Percentiles rank a stretch among this genome's conserved stretches.
These are phyloP conservation scores for Mortierella sp. DNA, from an alignment of 371 early-diverging fungal species.

Conservation along the genomic window DNA sequence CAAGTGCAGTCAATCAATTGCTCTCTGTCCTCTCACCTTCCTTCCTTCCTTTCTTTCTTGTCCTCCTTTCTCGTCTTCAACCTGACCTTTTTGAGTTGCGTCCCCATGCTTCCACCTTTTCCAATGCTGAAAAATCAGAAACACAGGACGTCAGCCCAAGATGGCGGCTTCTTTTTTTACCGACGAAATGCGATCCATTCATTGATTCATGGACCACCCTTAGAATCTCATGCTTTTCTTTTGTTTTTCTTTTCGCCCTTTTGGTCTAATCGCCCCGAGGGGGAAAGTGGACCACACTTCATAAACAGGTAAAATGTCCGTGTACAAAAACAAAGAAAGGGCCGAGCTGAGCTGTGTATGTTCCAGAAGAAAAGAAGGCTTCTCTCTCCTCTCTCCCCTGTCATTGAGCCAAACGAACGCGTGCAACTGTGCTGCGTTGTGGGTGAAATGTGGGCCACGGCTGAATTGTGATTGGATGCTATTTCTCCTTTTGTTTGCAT, in stretches of 20 bases:
- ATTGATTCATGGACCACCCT: not conserved
- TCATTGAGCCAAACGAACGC: not conserved
- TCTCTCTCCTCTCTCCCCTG: not conserved
- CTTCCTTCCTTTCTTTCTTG: not conserved
- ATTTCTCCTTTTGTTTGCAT: not conserved
- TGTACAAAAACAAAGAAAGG: not conserved
- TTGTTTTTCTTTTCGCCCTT: not conserved
- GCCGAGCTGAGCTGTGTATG: not conserved
- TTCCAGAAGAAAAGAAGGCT: not conserved
- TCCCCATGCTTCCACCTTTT: not conserved
- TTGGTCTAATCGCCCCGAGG: not conserved
- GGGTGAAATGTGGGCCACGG: constrained; percentile 12
- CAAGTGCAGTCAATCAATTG: not conserved
- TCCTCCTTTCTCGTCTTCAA: not conserved
- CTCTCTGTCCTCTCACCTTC: not conserved
- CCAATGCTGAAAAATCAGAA: not conserved
- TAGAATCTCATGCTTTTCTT: not conserved
- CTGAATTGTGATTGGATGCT: not conserved
- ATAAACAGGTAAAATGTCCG: not conserved
- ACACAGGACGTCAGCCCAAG: not conserved
- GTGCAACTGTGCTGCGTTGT: not conserved
- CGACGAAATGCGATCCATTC: not conserved
- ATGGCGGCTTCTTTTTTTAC: not conserved
- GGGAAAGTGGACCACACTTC: not conserved
- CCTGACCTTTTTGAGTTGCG: not conserved